These are phyloP conservation scores for Parachaetomium inaequale DNA, from an alignment of 495 filamentous ascomycete species.

Conservation along the genomic window DNA sequence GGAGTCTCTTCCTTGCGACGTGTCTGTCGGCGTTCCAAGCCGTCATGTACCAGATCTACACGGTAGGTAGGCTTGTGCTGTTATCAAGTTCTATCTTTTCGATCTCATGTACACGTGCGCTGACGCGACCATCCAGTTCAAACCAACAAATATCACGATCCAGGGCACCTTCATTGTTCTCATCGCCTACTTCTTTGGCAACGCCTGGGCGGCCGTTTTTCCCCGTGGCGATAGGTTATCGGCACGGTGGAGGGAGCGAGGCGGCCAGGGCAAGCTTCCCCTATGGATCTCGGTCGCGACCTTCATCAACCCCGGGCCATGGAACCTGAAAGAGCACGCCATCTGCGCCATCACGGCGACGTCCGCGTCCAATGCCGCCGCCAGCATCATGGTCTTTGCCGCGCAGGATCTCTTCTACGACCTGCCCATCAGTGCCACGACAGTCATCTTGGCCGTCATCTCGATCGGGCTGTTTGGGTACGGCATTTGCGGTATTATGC, in stretches of 20 bases:
- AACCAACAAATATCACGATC: slow-evolving; percentile 23
- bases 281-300: slow-evolving; percentile 27
- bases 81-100: not conserved
- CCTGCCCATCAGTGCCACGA: slow-evolving; percentile 31
- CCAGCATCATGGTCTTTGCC: slow-evolving; percentile 37
- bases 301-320: slow-evolving; percentile 40
- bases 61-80: slow-evolving; percentile 20
- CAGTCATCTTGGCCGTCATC: slow-evolving; percentile 42
- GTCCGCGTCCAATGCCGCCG: slow-evolving; percentile 37
- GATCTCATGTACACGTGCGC: not conserved
- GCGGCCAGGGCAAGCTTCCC: slow-evolving; percentile 16
- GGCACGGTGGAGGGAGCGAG: slow-evolving; percentile 20
- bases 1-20: slow-evolving; percentile 44
- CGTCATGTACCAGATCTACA: slow-evolving; percentile 49
- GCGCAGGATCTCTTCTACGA: slow-evolving; percentile 47
- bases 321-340: slow-evolving; percentile 47
- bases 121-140: slow-evolving; percentile 17
- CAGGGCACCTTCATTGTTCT: slow-evolving; percentile 30
- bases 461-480: slow-evolving; percentile 52
- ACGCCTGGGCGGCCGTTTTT: slow-evolving; percentile 39
- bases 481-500: slow-evolving; percentile 51
- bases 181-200: slow-evolving; percentile 38
- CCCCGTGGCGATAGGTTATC: slow-evolving; percentile 39
- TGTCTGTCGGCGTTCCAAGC: slow-evolving; percentile 46
- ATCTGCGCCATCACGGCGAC: slow-evolving; percentile 42